Percentiles rank a stretch among this genome's conserved stretches.
These are phyloP conservation scores for Diospyros lotus DNA, from an alignment of 148 eudicot species.

Conservation along the genomic window DNA sequence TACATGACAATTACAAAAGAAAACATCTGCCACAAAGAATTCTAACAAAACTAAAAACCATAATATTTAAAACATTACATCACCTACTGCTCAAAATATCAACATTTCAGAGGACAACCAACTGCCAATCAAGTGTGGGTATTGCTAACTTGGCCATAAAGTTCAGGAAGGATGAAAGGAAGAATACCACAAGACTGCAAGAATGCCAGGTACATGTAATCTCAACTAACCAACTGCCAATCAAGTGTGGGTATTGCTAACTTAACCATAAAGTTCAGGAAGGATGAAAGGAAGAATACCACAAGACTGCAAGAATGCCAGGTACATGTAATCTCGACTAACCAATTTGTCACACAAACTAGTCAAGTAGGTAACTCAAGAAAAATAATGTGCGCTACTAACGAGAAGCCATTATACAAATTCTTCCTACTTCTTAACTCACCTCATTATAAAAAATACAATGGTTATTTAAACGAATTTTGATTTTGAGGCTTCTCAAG, in stretches of 20 bases:
- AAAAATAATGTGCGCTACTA: neutral
- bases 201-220: neutral
- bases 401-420: neutral
- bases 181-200: neutral
- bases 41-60: neutral
- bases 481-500: conserved; percentile 3
- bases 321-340: neutral
- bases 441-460: neutral
- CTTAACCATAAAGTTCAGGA: conserved; percentile 1
- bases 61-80: neutral
- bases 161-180: neutral
- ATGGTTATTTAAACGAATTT: neutral
- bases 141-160: neutral
- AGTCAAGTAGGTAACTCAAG: conserved; percentile 5
- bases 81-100: neutral
- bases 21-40: neutral
- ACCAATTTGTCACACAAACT: neutral
- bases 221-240: neutral
- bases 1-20: neutral
- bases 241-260: neutral
- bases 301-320: neutral
- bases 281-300: neutral
- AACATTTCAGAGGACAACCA: neutral
- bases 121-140: neutral
- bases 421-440: neutral